Percentiles rank a stretch among this genome's conserved stretches.
These are phyloP conservation scores for Auricularia auricula-judae DNA, from an alignment of 768 basidiomycete genomes.

Conservation along the genomic window DNA sequence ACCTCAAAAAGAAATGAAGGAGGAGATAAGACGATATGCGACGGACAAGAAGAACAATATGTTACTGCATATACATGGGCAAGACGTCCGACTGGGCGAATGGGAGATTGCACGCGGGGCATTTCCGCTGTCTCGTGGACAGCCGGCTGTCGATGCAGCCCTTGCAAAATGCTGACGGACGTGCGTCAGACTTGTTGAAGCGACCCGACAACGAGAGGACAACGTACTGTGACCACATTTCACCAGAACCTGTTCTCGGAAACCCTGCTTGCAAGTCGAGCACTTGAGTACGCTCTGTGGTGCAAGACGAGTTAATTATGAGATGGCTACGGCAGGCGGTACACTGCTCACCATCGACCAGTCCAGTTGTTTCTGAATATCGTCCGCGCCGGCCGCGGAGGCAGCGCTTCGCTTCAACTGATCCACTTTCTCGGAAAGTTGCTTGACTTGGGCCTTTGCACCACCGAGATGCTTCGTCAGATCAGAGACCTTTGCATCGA, in stretches of 20 bases:
- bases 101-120: constrained; percentile 72
- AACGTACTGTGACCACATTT: constrained; percentile 88
- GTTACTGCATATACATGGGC: constrained; percentile 44
- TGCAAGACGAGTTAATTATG: not conserved
- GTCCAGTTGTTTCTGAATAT: not conserved
- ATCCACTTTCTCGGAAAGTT: not conserved
- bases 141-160: constrained; percentile 73
- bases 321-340: no score
- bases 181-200: constrained; percentile 1
- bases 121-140: constrained; percentile 83
- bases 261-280: constrained; percentile 69
- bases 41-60: no score
- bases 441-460: not conserved
- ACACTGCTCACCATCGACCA: not conserved
- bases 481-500: no score
- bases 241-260: constrained; percentile 70
- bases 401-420: no score
- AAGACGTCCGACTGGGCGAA: constrained; percentile 84
- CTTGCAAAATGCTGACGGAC: constrained; percentile 65
- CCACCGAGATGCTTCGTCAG: no score
- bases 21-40: not conserved
- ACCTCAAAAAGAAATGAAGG: no score
- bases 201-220: not conserved
- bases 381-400: not conserved
- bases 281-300: constrained; percentile 73